phyloP scores from a whole-genome alignment of 768 basidiomycete species.

The Boletus eberwhitei region DNA sequence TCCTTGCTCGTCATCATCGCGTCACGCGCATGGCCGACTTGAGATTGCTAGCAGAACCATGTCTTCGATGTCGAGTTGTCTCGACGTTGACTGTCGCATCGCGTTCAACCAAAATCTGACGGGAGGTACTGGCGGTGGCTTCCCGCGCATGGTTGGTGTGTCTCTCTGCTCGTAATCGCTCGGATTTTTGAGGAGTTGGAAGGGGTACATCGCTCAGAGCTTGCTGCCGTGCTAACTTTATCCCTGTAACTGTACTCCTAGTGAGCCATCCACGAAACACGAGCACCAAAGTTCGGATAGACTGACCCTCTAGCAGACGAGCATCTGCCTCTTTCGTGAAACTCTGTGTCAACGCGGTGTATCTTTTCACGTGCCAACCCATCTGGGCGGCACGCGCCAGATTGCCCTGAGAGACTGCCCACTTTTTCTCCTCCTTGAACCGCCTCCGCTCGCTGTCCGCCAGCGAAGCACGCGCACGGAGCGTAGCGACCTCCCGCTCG shows the following conservation, averaged over 20 bases:
- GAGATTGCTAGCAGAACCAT: slow-evolving; percentile 30
- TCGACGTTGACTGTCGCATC: slow-evolving; percentile 30
- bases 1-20: slow-evolving; percentile 25
- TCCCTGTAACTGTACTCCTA: slow-evolving; percentile 23
- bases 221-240: slow-evolving; percentile 22
- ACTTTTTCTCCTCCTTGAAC: slow-evolving; percentile 83
- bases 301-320: slow-evolving; percentile 60
- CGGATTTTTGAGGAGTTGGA: slow-evolving; percentile 21
- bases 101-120: slow-evolving; percentile 28
- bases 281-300: neutral
- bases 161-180: slow-evolving; percentile 21
- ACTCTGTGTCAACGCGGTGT: slow-evolving; percentile 75
- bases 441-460: slow-evolving; percentile 81
- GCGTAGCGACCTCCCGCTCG: slow-evolving; percentile 70
- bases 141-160: slow-evolving; percentile 31
- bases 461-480: slow-evolving; percentile 73
- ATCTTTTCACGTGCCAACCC: slow-evolving; percentile 81
- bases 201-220: slow-evolving; percentile 8
- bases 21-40: slow-evolving; percentile 36
- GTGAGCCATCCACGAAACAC: slow-evolving; percentile 7
- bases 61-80: slow-evolving; percentile 29
- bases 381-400: slow-evolving; percentile 70
- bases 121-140: slow-evolving; percentile 12
- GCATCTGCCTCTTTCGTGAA: slow-evolving; percentile 76
- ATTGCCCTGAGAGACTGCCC: slow-evolving; percentile 81